Evolutionary conservation across 257 asterid species (phyloP).

Genomic region (Mitragyna speciosa): DNA sequence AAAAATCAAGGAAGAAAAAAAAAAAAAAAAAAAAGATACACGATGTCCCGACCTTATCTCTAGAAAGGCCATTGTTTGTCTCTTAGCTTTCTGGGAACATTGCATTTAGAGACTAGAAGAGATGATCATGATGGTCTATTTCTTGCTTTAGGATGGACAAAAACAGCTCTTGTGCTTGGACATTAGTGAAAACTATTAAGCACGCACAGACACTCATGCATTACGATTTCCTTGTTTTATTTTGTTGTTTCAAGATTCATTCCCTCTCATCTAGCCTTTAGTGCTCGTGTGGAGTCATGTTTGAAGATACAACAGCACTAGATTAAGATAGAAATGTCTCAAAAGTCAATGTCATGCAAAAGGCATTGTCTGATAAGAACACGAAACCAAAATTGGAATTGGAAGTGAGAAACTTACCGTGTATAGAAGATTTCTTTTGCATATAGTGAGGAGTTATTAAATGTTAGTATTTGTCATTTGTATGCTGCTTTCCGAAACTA

Average conservation of each 20-base stretch:
- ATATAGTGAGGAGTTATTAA: not conserved
- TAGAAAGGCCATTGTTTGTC: not conserved
- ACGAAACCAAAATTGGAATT: not conserved
- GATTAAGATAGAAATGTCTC: not conserved
- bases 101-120: conserved; percentile 19
- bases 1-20: not conserved
- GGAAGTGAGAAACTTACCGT: no score
- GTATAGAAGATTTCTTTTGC: no score
- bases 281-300: not conserved
- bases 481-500: not conserved
- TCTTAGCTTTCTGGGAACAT: conserved; percentile 14
- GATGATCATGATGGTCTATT: not conserved
- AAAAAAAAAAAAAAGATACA: not conserved
- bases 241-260: not conserved
- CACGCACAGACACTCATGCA: not conserved
- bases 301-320: not conserved
- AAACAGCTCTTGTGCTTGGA: not conserved
- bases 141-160: conserved; percentile 6
- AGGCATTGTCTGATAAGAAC: not conserved
- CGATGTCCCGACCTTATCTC: conserved; percentile 6
- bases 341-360: not conserved
- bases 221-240: not conserved
- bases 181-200: not conserved
- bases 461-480: no score
- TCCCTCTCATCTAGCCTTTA: not conserved